Base-by-base conservation (phyloP, 805 yeast genomes). In the Maudiozyma saulgeensis region DNA sequence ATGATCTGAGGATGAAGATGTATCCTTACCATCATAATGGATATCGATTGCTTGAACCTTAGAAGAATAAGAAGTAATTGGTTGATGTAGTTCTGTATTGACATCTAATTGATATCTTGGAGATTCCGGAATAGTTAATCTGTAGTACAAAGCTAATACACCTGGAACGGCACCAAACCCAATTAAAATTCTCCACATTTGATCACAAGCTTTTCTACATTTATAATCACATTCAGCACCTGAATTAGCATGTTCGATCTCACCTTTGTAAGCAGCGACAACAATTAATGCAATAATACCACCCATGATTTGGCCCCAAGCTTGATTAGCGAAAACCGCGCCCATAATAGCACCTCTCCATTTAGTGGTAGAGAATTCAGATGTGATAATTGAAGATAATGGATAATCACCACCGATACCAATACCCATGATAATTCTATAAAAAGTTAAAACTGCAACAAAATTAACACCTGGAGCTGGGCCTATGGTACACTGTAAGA, bases 321-420 rank as follows among this genome's bases (percentile, higher is more conserved):
- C 97, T 74, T 90, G 97, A 75, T 89, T 89, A 50, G 96, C 91
- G 69, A 90, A 90, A 50, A 88, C 96, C 28, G 96, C 95, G 64
- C 87, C 89, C 96, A 88, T 88, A 60, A 87, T 87, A 56, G 96
- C 96, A 78, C 96, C 96, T 81, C 96, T 86, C 95, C 96, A 88
- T 70, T 85, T 87, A 57, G 96, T 88, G 51, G 96, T 87, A 26
- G 96, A 78, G 63, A 88, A 88, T 74, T 88, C 96, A 51, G 96
- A 83, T 9, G 96, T 84, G 56, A 88, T 88, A 67, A 88, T 84
- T n/a, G 96, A 87, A 16, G 96, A 87, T 62, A 89, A 76, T 58
- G 96, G 96, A 68, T 88, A 88, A 73, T 88, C 96, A 77, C 96
- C 96, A 74, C 96, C 96, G 60, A 88, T 89, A 80, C 96, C 96